These are phyloP conservation scores for Fabrea salina DNA, from an alignment of 169 alveolate genomes.

Conservation along the genomic window DNA sequence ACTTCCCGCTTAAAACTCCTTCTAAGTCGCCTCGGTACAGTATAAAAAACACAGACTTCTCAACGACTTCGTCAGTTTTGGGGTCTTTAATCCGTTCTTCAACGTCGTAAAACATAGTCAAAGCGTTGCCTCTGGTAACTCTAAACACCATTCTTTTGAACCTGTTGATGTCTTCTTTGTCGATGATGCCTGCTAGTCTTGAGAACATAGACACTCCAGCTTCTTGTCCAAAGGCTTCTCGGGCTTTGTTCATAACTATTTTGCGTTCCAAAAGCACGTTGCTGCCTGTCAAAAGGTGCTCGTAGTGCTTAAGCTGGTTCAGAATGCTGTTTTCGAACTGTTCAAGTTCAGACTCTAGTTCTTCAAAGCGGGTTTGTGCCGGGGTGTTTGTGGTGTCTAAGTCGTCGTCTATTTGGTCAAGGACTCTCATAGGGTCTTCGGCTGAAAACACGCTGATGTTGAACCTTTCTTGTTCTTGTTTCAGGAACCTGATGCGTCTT, in stretches of 20 bases:
- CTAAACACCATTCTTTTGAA: conserved; percentile 95
- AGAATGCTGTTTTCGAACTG: conserved; percentile 42
- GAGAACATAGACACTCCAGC: conserved; percentile 56
- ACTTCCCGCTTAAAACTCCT: conserved; percentile 85
- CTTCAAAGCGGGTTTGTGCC: conserved; percentile 57
- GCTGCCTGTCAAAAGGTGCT: conserved; percentile 44
- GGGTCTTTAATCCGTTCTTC: conserved; percentile 71
- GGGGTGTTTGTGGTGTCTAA: conserved; percentile 43
- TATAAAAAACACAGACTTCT: conserved; percentile 91
- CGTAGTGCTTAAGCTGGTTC: conserved; percentile 54
- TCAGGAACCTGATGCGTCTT: conserved; percentile 41
- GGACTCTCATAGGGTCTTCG: conserved; percentile 21
- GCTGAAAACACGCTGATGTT: conserved; percentile 30
- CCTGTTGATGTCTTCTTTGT: conserved; percentile 86
- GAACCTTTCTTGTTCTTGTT: conserved; percentile 51
- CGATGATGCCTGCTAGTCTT: conserved; percentile 91
- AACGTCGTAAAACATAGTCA: conserved; percentile 87
- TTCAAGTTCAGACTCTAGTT: conserved; percentile 52
- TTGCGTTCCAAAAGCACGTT: conserved; percentile 54
- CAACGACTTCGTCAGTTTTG: conserved; percentile 50
- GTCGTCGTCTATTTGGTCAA: conserved; percentile 30
- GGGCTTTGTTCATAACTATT: conserved; percentile 45
- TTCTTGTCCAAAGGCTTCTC: background rate
- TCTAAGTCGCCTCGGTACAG: conserved; percentile 88
- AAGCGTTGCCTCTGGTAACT: conserved; percentile 96